Conservation (phyloP, 2,329 filamentous ascomycete genomes). For the Alternaria sp. region DNA sequence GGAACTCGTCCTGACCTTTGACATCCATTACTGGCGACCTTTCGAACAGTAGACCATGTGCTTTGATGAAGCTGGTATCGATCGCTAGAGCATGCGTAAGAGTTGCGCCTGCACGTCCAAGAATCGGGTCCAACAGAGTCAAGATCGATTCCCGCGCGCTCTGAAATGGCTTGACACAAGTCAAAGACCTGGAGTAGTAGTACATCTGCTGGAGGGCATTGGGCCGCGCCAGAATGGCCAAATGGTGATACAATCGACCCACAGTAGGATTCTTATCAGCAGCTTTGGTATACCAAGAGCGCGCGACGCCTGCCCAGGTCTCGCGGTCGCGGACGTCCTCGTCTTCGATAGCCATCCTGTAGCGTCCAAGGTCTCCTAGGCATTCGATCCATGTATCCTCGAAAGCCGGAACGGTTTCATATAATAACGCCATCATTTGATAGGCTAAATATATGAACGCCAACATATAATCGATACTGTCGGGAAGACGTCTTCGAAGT, state of each 20-base stretch:
- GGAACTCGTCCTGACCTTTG: slow-evolving; percentile 35
- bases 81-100: slow-evolving; percentile 53
- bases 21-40: slow-evolving; percentile 9
- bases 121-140: slow-evolving; percentile 68
- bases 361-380: slow-evolving; percentile 83
- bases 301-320: slow-evolving; percentile 80
- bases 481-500: slow-evolving; percentile 70
- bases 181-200: slow-evolving; percentile 76
- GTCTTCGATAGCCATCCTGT: slow-evolving; percentile 92
- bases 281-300: slow-evolving; percentile 82
- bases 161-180: slow-evolving; percentile 71
- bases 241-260: slow-evolving; percentile 85
- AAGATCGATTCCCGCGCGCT: slow-evolving; percentile 75
- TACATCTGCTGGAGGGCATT: slow-evolving; percentile 76
- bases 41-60: slow-evolving; percentile 72
- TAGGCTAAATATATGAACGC: slow-evolving; percentile 90
- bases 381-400: slow-evolving; percentile 95
- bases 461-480: slow-evolving; percentile 86
- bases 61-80: slow-evolving; percentile 69
- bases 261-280: slow-evolving; percentile 78
- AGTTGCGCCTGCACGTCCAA: slow-evolving; percentile 47
- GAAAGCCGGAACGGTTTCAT: slow-evolving; percentile 85
- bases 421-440: slow-evolving; percentile 85
- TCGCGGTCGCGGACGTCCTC: slow-evolving; percentile 78
- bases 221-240: slow-evolving; percentile 79